phyloP scores from a whole-genome alignment of 2,329 filamentous ascomycete genomes.

The Fusarium chlamydosporum region DNA sequence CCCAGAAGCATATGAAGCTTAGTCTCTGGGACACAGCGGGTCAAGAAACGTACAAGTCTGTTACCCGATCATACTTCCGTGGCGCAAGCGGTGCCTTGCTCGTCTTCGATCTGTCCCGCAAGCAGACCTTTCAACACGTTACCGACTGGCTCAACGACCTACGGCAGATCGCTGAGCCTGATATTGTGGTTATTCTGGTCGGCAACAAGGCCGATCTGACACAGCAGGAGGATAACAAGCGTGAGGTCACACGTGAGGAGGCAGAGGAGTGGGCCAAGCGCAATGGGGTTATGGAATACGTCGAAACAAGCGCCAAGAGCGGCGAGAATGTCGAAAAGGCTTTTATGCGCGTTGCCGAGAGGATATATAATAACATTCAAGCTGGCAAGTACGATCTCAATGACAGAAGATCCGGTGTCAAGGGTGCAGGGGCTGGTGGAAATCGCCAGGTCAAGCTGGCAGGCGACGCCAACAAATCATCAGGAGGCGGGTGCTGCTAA shows the following conservation, averaged over 20 bases:
- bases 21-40: conserved; percentile 96
- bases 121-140: conserved; percentile 86
- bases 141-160: conserved; percentile 96
- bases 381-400: conserved; percentile 95
- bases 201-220: conserved; percentile 95
- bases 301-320: conserved; percentile 96
- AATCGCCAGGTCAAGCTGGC: conserved; percentile 63
- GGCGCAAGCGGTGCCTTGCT: conserved; percentile 80
- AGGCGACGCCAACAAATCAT: conserved; percentile 58
- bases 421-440: conserved; percentile 72
- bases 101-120: conserved; percentile 93
- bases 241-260: conserved; percentile 85
- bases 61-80: conserved; percentile 93
- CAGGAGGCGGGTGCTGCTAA: conserved; percentile 65
- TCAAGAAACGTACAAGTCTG: conserved; percentile 97
- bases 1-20: conserved; percentile 89
- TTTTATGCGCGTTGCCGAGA: conserved; percentile 92
- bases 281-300: conserved; percentile 92
- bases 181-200: conserved; percentile 93
- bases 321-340: conserved; percentile 94
- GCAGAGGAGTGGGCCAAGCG: conserved; percentile 89
- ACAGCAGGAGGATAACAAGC: conserved; percentile 69
- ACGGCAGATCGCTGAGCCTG: conserved; percentile 92
- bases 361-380: conserved; percentile 97
- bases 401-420: conserved; percentile 91